Evolutionary conservation across 169 alveolate genomes (phyloP).

Genomic region (Plasmodium vivax): DNA sequence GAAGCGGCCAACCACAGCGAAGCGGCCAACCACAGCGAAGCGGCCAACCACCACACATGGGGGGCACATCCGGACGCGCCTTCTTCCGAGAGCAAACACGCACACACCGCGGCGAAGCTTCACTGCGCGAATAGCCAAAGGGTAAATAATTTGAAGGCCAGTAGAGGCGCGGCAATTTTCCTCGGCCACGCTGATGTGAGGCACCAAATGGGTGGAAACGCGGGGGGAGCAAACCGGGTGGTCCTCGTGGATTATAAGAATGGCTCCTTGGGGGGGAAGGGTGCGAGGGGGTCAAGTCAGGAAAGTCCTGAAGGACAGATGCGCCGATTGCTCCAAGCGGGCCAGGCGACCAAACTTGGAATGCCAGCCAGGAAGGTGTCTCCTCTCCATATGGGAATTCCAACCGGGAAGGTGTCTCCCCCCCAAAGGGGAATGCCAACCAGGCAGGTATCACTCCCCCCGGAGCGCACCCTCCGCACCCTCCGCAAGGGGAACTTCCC

Average conservation of each 20-base stretch:
- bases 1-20: too few relatives aligned
- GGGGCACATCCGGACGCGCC: neutral
- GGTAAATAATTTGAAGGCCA: neutral
- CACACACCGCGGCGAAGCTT: neutral
- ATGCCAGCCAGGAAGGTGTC: neutral
- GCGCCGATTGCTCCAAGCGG: neutral
- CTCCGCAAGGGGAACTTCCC: neutral
- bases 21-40: too few relatives aligned
- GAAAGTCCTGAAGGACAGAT: neutral
- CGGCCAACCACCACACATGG: neutral
- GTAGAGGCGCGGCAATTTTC: neutral
- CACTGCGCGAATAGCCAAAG: neutral
- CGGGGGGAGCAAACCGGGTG: neutral
- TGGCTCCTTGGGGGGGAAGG: neutral
- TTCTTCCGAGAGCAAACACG: neutral
- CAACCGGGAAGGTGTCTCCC: neutral
- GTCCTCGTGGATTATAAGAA: neutral
- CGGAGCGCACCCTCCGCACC: neutral
- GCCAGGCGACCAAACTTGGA: neutral
- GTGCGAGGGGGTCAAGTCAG: neutral
- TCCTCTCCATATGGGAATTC: too few relatives aligned
- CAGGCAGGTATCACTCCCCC: neutral
- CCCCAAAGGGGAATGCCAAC: neutral
- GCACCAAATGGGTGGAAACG: neutral
- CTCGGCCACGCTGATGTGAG: neutral